A percentile compares a stretch with the other conserved stretches of the same genome.
These are phyloP conservation scores for Heterococcus sp. DNA, from an alignment of 108 stramenopile species.

Conservation along the genomic window DNA sequence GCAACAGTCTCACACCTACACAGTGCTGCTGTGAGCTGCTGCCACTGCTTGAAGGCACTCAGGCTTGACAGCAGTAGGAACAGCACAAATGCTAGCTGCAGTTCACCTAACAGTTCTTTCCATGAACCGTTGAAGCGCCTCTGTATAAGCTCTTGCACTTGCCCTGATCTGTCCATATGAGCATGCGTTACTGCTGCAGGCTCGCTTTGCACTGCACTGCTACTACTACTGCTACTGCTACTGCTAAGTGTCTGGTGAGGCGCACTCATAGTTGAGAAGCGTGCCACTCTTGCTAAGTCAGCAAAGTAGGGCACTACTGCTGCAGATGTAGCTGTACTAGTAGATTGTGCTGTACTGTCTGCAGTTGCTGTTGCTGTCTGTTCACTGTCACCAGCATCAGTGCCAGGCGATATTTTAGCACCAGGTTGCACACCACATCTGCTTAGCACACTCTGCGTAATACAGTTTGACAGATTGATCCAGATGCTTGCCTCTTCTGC, in stretches of 20 bases:
- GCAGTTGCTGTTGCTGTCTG: neutral
- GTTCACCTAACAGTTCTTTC: slow-evolving; percentile 24
- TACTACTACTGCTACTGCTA: neutral
- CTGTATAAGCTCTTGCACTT: neutral
- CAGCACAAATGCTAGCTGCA: slow-evolving; percentile 28
- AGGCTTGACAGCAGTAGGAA: slow-evolving; percentile 17
- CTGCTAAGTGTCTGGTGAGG: too few species aligned
- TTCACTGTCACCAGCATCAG: slow-evolving; percentile 1
- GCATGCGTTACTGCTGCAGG: neutral
- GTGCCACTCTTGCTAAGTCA: neutral
- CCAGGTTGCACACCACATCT: slow-evolving; percentile 11
- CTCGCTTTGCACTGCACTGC: too few species aligned
- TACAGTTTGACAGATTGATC: slow-evolving; percentile 19
- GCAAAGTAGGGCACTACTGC: neutral
- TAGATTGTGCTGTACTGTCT: neutral
- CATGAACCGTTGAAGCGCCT: neutral
- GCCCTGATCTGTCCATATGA: neutral
- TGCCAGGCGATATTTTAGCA: slow-evolving; percentile 4
- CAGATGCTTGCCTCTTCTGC: slow-evolving; percentile 6
- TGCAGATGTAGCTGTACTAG: neutral
- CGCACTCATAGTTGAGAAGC: neutral
- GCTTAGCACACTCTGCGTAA: slow-evolving; percentile 10
- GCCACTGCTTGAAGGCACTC: slow-evolving; percentile 20
- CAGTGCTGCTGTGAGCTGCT: slow-evolving; percentile 14
- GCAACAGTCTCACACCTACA: slow-evolving; percentile 23